phyloP scores from a whole-genome alignment of 345 rosid genomes.

The Gossypium thurberi region DNA sequence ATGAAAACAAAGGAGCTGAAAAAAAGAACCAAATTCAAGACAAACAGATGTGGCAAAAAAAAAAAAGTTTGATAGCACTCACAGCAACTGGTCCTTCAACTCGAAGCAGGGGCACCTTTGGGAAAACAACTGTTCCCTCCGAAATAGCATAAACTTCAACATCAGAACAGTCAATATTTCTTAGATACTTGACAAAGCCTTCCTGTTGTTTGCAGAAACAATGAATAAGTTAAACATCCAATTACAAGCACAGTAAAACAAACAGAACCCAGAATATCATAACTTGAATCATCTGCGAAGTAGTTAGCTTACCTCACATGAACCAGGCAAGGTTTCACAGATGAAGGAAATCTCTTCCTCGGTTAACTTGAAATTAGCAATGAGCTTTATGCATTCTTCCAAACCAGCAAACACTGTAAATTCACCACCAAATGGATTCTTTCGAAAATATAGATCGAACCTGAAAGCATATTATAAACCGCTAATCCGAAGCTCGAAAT shows the following conservation, averaged over 20 bases:
- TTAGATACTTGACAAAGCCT: constrained; percentile 71
- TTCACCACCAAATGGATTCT: constrained; percentile 94
- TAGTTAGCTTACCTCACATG: constrained; percentile 57
- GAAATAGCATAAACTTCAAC: constrained; percentile 77
- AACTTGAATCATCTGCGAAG: neutral
- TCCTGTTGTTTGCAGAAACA: constrained; percentile 37
- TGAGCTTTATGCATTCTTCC: constrained; percentile 84
- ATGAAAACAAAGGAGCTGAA: neutral
- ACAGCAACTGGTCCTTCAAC: constrained; percentile 96
- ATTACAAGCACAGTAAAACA: neutral
- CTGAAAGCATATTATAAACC: constrained; percentile 29
- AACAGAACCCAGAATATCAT: neutral
- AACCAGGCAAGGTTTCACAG: constrained; percentile 51
- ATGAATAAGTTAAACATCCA: constrained; percentile 10
- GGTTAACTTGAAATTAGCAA: constrained; percentile 71
- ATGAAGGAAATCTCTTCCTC: constrained; percentile 74
- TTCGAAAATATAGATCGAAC: constrained; percentile 91
- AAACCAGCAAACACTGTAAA: constrained; percentile 91
- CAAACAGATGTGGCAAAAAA: neutral
- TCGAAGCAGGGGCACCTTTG: constrained; percentile 87
- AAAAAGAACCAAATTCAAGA: neutral
- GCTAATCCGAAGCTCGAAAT: neutral
- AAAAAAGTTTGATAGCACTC: constrained; percentile 31
- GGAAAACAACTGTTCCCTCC: constrained; percentile 90
- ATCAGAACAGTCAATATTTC: constrained; percentile 82